A percentile compares a stretch with the other conserved stretches of the same genome.
Conservation (phyloP, 768 basidiomycete genomes). For the Termitomyces sp. region DNA sequence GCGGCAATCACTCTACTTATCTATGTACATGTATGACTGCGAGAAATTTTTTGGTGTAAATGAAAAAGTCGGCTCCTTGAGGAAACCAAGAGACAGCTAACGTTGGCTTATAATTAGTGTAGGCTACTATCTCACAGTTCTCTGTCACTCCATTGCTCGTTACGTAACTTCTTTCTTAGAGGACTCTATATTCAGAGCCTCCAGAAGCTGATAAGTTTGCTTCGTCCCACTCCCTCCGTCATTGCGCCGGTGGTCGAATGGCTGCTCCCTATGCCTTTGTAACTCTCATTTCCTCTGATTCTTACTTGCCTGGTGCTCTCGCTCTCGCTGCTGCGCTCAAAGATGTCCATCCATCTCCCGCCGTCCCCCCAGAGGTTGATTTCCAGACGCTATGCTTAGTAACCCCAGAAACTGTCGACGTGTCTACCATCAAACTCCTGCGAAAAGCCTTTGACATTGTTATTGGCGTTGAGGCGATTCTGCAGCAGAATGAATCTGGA, state of each 20-base stretch:
- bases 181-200: conserved; percentile 9
- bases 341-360: conserved; percentile 68
- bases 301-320: conserved; percentile 92
- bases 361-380: conserved; percentile 57
- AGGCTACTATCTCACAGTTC: too few species aligned
- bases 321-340: conserved; percentile 81
- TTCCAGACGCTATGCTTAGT: conserved; percentile 88
- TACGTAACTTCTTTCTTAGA: conserved; percentile 17
- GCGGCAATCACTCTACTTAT: not conserved
- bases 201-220: not conserved
- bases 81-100: not conserved
- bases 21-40: not conserved
- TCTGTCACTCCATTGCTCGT: conserved; percentile 2
- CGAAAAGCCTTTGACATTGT: conserved; percentile 81
- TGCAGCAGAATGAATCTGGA: conserved; percentile 60
- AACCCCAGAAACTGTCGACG: conserved; percentile 91
- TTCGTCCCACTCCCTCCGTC: conserved; percentile 23
- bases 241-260: conserved; percentile 43
- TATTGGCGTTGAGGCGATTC: conserved; percentile 89
- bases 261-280: conserved; percentile 77
- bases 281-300: conserved; percentile 88
- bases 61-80: not conserved
- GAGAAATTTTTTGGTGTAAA: not conserved
- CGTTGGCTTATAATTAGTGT: too few species aligned
- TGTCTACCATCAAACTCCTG: conserved; percentile 75